Evolutionary conservation across 2,329 filamentous ascomycete genomes (phyloP).

Genomic region (Lasiodiplodia citricola): DNA sequence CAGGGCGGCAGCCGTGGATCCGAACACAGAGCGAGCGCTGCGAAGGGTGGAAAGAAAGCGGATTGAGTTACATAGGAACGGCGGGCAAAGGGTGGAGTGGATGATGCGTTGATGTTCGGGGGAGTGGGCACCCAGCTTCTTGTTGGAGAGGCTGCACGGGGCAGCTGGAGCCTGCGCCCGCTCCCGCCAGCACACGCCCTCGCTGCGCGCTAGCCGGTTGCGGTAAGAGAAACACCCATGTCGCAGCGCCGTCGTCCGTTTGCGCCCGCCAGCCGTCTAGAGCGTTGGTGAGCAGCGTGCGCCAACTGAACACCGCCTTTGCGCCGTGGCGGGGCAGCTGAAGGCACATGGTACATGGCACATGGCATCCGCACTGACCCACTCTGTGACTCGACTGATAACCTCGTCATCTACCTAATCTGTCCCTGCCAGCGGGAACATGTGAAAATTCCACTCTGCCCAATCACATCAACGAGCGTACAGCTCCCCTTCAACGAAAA

Average conservation of each 20-base stretch:
- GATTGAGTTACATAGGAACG: background rate
- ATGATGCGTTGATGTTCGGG: conserved; percentile 7
- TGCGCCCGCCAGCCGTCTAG: no score
- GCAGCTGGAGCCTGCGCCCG: background rate
- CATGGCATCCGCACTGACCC: background rate
- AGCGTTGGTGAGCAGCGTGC: no score
- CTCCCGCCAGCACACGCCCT: background rate
- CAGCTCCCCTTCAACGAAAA: background rate
- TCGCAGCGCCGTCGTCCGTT: background rate
- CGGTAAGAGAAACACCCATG: background rate
- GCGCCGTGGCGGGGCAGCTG: background rate
- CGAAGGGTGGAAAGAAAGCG: background rate
- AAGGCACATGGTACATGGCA: background rate
- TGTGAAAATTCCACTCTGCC: background rate
- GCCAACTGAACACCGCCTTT: no score
- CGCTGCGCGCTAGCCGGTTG: background rate
- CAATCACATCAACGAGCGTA: background rate
- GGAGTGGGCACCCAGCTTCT: background rate
- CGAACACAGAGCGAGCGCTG: background rate
- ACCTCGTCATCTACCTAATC: background rate
- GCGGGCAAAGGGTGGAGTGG: background rate
- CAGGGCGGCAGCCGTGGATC: background rate
- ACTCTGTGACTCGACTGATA: background rate
- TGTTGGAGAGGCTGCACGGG: background rate
- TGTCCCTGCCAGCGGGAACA: conserved; percentile 12